phyloP scores from a whole-genome alignment of 192 early-diverging fungal genomes.

The Mortierella claussenii region DNA sequence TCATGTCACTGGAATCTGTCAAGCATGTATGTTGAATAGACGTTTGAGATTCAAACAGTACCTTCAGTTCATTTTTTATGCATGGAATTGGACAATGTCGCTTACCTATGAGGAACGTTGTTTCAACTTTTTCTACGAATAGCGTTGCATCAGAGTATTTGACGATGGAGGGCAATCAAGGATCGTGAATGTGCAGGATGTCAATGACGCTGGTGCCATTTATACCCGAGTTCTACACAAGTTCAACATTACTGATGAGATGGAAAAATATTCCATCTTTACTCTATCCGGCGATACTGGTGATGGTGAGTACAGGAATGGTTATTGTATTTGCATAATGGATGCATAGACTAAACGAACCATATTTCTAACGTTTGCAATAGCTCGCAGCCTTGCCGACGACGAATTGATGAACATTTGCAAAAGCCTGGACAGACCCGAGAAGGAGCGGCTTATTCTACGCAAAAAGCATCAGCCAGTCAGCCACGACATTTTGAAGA shows the following conservation, averaged over 20 bases:
- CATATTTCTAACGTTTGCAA: background rate
- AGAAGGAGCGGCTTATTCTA: slow-evolving; percentile 77
- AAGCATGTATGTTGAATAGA: slow-evolving; percentile 53
- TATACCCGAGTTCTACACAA: slow-evolving; percentile 80
- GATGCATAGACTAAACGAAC: background rate
- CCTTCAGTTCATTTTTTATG: too few species aligned
- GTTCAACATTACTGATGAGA: slow-evolving; percentile 83
- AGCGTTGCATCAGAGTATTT: slow-evolving; percentile 79
- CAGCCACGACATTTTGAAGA: slow-evolving; percentile 62
- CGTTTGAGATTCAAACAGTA: too few species aligned
- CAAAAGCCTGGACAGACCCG: slow-evolving; percentile 68
- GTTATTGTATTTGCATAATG: too few species aligned
- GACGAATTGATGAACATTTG: slow-evolving; percentile 85
- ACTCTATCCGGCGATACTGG: slow-evolving; percentile 77
- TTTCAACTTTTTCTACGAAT: background rate
- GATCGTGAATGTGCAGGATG: slow-evolving; percentile 80
- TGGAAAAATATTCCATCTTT: slow-evolving; percentile 79
- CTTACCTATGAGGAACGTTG: background rate
- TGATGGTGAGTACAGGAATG: too few species aligned
- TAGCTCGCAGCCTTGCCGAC: slow-evolving; percentile 75
- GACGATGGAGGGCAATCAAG: slow-evolving; percentile 84
- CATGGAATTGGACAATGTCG: too few species aligned
- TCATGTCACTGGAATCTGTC: slow-evolving; percentile 67
- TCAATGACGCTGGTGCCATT: slow-evolving; percentile 74
- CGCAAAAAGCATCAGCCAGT: slow-evolving; percentile 75